Base-by-base conservation (phyloP, 2,329 filamentous ascomycete species). In the Exophiala xenobiotica region DNA sequence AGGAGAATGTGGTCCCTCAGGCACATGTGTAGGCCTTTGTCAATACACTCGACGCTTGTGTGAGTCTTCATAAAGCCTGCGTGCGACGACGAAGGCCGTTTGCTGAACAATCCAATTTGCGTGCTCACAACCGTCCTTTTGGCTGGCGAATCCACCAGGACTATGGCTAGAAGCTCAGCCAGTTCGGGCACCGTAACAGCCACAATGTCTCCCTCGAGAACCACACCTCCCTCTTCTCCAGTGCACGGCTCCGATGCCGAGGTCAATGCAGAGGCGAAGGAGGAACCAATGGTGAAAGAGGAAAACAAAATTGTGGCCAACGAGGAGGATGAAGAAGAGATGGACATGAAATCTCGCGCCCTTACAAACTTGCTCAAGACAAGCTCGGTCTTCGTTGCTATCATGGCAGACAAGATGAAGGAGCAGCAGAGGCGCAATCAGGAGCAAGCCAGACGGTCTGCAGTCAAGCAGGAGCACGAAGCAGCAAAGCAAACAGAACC, bases 351-450 rank as follows among this genome's bases (percentile, higher is more conserved):
- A 54, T 68, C 71, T 2, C 72, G 69, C 49, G 73, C 71, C 6
- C 60, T 75, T 40, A 74, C 72, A 54, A 71, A 74, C 53, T 54
- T 75, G 22, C 57, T 75, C 29, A 72, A 74, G 48, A 74, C 72
- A 1, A 75, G 72, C 54, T 72, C 71, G 12, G 73, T 75, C 1
- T 75, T 75, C 47, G 73, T 74, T 11, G 71, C 73, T 2, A 75
- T 75, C 27, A 75, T 75, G 73, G 71, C 72, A 18, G 73, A 75
- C 43, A 74, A 73, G 51, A 75, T 75, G 73, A 74, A 74, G 54
- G 64, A 68, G 26, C 67, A 71, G 52, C 65, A 71, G 54, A 64
- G 61, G 45, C 70, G 70, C 44, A 73, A 75, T 42, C 70, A 73
- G 52, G 73, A 75, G 46, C 66, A 73, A 35, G 71, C 71, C 5